Evolutionary conservation across 306 rosid species (phyloP).

Genomic region (Bauhinia variegata): DNA sequence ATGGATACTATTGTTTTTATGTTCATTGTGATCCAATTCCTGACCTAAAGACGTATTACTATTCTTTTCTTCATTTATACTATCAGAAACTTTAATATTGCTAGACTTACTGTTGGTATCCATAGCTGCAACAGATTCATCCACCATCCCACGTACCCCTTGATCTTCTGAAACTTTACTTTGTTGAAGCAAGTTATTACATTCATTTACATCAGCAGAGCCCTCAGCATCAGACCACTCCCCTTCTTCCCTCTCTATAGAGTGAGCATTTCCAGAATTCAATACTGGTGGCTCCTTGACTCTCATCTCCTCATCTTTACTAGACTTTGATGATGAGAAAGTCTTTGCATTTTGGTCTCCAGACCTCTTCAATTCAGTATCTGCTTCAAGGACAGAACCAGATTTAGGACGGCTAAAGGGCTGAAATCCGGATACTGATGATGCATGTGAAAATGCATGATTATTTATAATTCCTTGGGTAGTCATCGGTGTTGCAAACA

Average conservation of each 20-base stretch:
- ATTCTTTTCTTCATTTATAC: constrained; percentile 50
- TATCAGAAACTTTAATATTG: constrained; percentile 50
- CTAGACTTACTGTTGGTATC: constrained; percentile 50
- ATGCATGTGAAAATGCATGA: constrained; percentile 78
- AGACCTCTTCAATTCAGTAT: constrained; percentile 49
- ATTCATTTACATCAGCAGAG: constrained; percentile 56
- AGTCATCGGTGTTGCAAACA: constrained; percentile 54
- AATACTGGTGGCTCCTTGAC: constrained; percentile 42
- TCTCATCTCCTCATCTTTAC: constrained; percentile 49
- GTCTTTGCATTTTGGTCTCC: constrained; percentile 45
- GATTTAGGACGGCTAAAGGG: constrained; percentile 81
- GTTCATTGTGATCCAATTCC: constrained; percentile 54
- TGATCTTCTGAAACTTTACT: constrained; percentile 54
- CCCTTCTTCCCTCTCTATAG: constrained; percentile 93
- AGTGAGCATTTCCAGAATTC: constrained; percentile 43
- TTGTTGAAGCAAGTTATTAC: constrained; percentile 49
- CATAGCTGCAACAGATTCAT: constrained; percentile 39
- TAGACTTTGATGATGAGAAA: constrained; percentile 41
- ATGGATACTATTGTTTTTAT: constrained; percentile 52
- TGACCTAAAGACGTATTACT: constrained; percentile 50
- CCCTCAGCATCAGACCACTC: constrained; percentile 97
- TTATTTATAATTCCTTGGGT: constrained; percentile 68
- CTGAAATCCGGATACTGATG: constrained; percentile 90
- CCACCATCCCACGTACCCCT: constrained; percentile 43
- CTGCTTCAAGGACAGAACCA: constrained; percentile 48